Evolutionary conservation across 1,139 yeast genomes (phyloP), one percentile per base, ranked within the genome.

Genomic region (Insectozyma bohioensis): DNA sequence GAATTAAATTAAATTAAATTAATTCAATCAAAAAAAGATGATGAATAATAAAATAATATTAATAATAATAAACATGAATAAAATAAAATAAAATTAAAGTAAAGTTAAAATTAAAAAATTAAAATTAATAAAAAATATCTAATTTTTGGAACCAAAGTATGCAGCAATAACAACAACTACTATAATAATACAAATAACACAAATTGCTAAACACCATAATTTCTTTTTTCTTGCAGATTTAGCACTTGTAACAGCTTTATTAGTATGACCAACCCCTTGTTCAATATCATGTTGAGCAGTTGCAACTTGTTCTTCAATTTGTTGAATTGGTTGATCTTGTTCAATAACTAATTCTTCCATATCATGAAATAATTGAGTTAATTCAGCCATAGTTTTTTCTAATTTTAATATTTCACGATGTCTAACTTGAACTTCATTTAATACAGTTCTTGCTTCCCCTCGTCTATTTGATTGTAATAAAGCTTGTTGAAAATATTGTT

Each of bases 261-360:
- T 78, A 36, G 95, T 88, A 62, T 94, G 95, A 12, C 95, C 95
- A 27, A 88, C 87, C 60, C 97, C 99, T 56, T 82, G 81, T 65
- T 90, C 96, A 49, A 92, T 79, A 58, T 92, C 95, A 41, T 78
- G 81, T 61, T 88, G 96, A 22, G 97, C 97, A 36, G 72, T 73
- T 35, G 71, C 79, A 37, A 90, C 86, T 52, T 86, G 85, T 47
- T 85, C 80, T 57, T 86, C 90, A 49, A 88, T 81, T 54, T 80
- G 85, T 52, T 83, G 85, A 46, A 92, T 82, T 40, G 85, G 82
- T 49, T 80, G 90, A 59, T 88, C 97, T 68, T 92, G 98, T 63
- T 90, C 96, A 50, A 92, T 88, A 34, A 92, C 97, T 63, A 92
- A 72, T 54, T 87, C 88, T 66, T 92, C 97, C 95, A 92, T 87